Percentiles rank a stretch among this genome's conserved stretches.
These are phyloP conservation scores for Larix sibirica DNA, from an alignment of 83 land plant genomes.

Conservation along the genomic window DNA sequence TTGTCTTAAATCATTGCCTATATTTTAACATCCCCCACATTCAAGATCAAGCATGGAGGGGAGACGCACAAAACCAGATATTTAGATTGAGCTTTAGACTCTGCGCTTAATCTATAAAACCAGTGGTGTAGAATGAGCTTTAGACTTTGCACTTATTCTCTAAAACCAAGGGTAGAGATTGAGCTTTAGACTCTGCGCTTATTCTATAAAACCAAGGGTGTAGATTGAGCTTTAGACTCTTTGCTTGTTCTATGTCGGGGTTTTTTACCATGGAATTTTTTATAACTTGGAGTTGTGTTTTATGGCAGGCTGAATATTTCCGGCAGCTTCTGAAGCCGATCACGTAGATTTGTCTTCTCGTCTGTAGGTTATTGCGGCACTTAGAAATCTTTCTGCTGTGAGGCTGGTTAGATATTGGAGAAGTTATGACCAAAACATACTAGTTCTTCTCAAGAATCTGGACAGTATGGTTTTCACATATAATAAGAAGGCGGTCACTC, in stretches of 20 bases:
- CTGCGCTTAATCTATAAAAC: not conserved
- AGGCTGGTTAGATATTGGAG: not conserved
- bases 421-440: not conserved
- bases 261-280: slow-evolving; percentile 5
- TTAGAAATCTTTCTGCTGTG: not conserved
- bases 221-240: not conserved
- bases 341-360: slow-evolving; percentile 44
- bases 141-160: not conserved
- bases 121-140: not conserved
- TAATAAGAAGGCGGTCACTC: not conserved
- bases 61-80: not conserved
- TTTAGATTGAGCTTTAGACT: not conserved
- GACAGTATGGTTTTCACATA: not conserved
- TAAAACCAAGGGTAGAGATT: not conserved
- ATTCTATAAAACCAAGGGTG: not conserved
- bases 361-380: not conserved
- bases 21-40: not conserved
- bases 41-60: not conserved
- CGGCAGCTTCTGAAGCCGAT: slow-evolving; percentile 74
- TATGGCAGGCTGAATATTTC: slow-evolving; percentile 65
- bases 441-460: slow-evolving; percentile 10
- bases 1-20: not conserved
- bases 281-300: not conserved
- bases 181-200: not conserved
- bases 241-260: not conserved